Evolutionary conservation across 352 stramenopile species (phyloP).

Genomic region (Thalassiosira hispida): DNA sequence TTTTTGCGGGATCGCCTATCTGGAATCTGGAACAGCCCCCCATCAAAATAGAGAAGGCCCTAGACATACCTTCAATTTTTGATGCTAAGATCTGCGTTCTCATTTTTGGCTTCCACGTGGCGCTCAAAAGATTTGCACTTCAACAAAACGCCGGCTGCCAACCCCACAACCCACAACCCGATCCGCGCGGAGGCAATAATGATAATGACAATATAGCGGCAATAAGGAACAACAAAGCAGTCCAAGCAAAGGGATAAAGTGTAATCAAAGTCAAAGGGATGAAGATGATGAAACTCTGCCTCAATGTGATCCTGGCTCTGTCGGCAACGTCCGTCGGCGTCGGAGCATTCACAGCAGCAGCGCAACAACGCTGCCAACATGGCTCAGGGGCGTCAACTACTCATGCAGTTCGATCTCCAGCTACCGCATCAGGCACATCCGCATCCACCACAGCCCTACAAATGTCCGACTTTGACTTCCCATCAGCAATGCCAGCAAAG

Average conservation of each 20-base stretch:
- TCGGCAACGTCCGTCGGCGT: conserved; percentile 6
- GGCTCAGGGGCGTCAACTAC: background rate
- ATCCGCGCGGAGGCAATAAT: background rate
- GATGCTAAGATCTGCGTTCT: too few relatives aligned
- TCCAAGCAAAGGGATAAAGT: too few relatives aligned
- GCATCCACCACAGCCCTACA: conserved; percentile 29
- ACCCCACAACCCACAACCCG: background rate
- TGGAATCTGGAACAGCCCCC: too few relatives aligned
- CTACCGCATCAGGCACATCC: conserved; percentile 39
- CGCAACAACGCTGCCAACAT: background rate
- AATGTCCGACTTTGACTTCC: conserved; percentile 72
- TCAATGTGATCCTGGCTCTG: conserved; percentile 10
- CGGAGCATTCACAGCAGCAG: conserved; percentile 6
- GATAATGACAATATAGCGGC: too few relatives aligned
- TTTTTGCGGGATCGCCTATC: too few relatives aligned
- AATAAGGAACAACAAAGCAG: too few relatives aligned
- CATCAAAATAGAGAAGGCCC: too few relatives aligned
- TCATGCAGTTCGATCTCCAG: background rate
- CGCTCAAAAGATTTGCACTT: too few relatives aligned
- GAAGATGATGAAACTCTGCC: background rate
- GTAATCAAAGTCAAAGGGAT: background rate
- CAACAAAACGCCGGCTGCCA: background rate
- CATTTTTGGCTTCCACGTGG: too few relatives aligned
- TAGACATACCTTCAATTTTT: too few relatives aligned
- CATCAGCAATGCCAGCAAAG: conserved; percentile 72